Percentiles rank a stretch among this genome's conserved stretches.
Conservation (phyloP, 2,329 filamentous ascomycete genomes). For the Fusarium clavum region DNA sequence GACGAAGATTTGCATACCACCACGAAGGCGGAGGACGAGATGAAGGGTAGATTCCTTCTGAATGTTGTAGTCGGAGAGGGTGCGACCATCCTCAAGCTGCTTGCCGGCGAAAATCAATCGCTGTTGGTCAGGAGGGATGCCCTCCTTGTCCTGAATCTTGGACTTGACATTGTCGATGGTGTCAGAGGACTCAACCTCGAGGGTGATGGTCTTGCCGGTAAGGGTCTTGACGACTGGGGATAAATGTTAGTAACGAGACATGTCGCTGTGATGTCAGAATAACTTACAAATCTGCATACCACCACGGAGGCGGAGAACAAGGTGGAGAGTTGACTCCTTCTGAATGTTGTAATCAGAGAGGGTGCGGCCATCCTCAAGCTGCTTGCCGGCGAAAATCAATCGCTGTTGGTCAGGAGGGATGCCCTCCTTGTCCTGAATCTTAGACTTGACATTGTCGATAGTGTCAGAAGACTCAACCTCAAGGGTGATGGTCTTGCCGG, state of each 20-base stretch:
- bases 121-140: conserved; percentile 95
- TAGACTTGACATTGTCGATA: conserved; percentile 97
- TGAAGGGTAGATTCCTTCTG: conserved; percentile 93
- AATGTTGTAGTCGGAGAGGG: conserved; percentile 92
- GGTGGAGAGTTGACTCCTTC: conserved; percentile 76
- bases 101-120: conserved; percentile 96
- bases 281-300: conserved; percentile 74
- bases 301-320: conserved; percentile 78
- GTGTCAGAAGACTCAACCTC: conserved; percentile 91
- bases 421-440: conserved; percentile 99
- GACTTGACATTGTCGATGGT: conserved; percentile 97
- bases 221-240: conserved; percentile 78
- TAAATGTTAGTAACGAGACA: conserved; percentile 28
- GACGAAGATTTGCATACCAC: conserved; percentile 91
- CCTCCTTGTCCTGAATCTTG: conserved; percentile 98
- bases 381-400: conserved; percentile 95
- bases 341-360: conserved; percentile 69
- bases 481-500: conserved; percentile 69
- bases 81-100: conserved; percentile 94
- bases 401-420: conserved; percentile 97
- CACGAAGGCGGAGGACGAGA: conserved; percentile 86
- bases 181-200: conserved; percentile 89
- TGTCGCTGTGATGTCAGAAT: too few relatives aligned
- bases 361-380: conserved; percentile 86
- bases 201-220: conserved; percentile 93